Evolutionary conservation across 352 stramenopile species (phyloP).

Genomic region (Globisporangium carolinianum): DNA sequence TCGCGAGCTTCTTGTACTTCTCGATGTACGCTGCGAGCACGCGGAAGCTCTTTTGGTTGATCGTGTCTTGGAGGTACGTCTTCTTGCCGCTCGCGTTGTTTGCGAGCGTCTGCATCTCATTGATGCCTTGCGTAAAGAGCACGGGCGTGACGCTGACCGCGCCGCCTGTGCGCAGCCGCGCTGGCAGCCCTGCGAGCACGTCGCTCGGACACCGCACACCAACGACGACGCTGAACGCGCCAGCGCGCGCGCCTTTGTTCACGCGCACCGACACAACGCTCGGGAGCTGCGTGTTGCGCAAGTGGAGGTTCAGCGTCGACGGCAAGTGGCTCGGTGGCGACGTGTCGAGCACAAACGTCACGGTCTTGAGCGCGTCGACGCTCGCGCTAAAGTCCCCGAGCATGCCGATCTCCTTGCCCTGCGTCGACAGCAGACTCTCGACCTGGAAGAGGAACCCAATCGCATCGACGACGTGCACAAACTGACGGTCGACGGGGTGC

Average conservation of each 20-base stretch:
- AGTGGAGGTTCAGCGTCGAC: slow-evolving; percentile 69
- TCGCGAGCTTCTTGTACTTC: slow-evolving; percentile 51
- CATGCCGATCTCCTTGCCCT: slow-evolving; percentile 95
- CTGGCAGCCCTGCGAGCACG: slow-evolving; percentile 34
- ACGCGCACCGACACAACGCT: slow-evolving; percentile 69
- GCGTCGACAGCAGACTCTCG: slow-evolving; percentile 91
- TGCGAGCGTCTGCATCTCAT: slow-evolving; percentile 75
- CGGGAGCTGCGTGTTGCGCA: slow-evolving; percentile 63
- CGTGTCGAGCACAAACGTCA: slow-evolving; percentile 65
- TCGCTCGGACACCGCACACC: slow-evolving; percentile 45
- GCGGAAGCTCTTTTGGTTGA: slow-evolving; percentile 70
- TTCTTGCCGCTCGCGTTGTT: slow-evolving; percentile 66
- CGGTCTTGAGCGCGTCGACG: slow-evolving; percentile 65
- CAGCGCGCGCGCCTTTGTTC: slow-evolving; percentile 38
- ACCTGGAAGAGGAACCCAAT: slow-evolving; percentile 84
- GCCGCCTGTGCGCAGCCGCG: slow-evolving; percentile 33
- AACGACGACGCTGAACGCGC: slow-evolving; percentile 41
- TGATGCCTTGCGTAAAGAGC: slow-evolving; percentile 73
- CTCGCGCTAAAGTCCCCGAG: slow-evolving; percentile 85
- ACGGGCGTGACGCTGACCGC: slow-evolving; percentile 54
- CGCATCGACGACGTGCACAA: slow-evolving; percentile 53
- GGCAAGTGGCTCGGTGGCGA: slow-evolving; percentile 48
- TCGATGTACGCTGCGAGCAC: slow-evolving; percentile 50
- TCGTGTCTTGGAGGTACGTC: slow-evolving; percentile 63
- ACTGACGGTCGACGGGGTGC: slow-evolving; percentile 42